Percentiles rank a stretch among this genome's conserved stretches.
phyloP scores from a whole-genome alignment of 2,329 filamentous ascomycete genomes.

The Fusarium penzigii region DNA sequence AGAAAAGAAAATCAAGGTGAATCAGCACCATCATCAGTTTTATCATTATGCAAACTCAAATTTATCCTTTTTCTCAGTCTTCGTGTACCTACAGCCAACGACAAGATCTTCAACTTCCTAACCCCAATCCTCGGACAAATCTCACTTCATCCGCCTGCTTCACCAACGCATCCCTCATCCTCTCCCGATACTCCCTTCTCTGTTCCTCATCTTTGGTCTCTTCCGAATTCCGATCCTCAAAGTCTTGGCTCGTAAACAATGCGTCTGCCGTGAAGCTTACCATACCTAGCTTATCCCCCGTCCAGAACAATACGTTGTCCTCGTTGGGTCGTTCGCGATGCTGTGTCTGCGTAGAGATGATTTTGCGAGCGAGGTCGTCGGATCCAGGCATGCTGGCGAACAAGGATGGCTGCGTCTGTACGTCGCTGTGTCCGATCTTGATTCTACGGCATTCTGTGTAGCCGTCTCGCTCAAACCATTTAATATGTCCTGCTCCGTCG shows the following conservation, averaged over 20 bases:
- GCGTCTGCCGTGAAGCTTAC: constrained; percentile 60
- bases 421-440: constrained; percentile 57
- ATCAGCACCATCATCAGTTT: background rate
- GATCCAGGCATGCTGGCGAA: constrained; percentile 54
- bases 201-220: constrained; percentile 49
- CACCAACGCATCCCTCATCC: constrained; percentile 74
- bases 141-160: constrained; percentile 77
- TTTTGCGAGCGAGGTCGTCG: constrained; percentile 78
- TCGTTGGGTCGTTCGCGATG: constrained; percentile 43
- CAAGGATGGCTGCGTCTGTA: constrained; percentile 46
- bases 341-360: constrained; percentile 61
- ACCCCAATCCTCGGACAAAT: constrained; percentile 67
- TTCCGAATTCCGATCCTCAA: constrained; percentile 51
- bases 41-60: background rate
- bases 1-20: background rate
- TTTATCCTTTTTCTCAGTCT: background rate
- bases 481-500: constrained; percentile 80
- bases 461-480: constrained; percentile 90
- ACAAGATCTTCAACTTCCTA: constrained; percentile 3
- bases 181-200: constrained; percentile 63
- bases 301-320: constrained; percentile 82
- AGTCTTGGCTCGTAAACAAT: constrained; percentile 51
- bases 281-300: constrained; percentile 79
- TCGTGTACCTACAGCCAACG: background rate
- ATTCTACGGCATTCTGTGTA: constrained; percentile 58